Evolutionary conservation across 1,139 yeast genomes (phyloP), one percentile per base, ranked within the genome.

Genomic region (Yamadazyma spencermartinsiae): DNA sequence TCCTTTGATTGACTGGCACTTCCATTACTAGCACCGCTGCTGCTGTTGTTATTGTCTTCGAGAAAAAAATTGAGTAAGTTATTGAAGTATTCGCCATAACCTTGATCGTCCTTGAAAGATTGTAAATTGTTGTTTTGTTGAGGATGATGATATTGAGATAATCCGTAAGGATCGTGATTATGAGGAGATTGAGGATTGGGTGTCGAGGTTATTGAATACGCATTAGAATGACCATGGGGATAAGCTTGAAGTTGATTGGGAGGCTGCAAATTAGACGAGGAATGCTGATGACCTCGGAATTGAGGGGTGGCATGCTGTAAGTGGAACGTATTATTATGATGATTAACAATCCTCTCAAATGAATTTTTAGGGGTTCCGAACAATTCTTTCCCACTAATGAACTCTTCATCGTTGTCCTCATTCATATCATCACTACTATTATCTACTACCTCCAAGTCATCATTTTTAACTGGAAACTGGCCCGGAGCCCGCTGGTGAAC

Each of bases 301-400:
- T 31, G 33, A 4, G 25, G 33, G 10, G 25, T 20, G 17, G 25
- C 17, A 8, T 31, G 33, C 14, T 19, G 33, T 11, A 12, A 19
- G 13, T 31, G 33, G 19, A 26, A 28, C 12, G 31, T 35, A 23
- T 32, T 34, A 37, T 48, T 43, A 18, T 51, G 49, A 25, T 43
- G 42, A 20, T 41, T 39, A 0, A 62, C 55, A 23, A 60, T 55
- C 40, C 62, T 58, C 35, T 68, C 75, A 47, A 67, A 68, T 12
- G 73, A 63, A 35, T 63, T 63, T 38, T 68, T 48, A 0, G 74
- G 72, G 2, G 72, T 67, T 0, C 76, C 76, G 51, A 72, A 72
- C 30, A 72, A 52, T 47, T 72, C 76, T 39, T 61, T 62, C 7
- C 69, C 68, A 11, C 67, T 58, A 58, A 71, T 58, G 26, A 71